These are phyloP conservation scores for Yamadazyma paraphyllophila DNA, from an alignment of 805 yeast genomes.

Conservation along the genomic window DNA sequence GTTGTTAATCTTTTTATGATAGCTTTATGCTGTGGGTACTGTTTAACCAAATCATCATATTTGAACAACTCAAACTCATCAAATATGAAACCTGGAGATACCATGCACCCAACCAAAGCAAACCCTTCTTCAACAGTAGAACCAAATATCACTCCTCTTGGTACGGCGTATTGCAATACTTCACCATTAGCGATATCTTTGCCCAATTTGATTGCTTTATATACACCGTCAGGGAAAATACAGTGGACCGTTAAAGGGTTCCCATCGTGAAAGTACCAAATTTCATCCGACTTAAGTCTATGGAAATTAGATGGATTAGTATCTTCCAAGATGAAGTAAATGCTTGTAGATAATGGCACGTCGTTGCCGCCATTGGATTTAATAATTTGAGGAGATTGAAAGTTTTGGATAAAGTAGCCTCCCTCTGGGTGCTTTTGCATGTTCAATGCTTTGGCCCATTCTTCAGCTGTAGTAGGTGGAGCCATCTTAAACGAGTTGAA, in stretches of 20 bases:
- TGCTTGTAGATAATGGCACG: slow-evolving; percentile 22
- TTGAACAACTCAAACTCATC: slow-evolving; percentile 21
- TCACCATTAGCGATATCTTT: slow-evolving; percentile 16
- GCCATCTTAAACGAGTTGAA: background rate
- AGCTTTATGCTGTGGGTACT: slow-evolving; percentile 19
- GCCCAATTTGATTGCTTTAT: slow-evolving; percentile 17
- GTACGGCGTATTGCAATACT: slow-evolving; percentile 20
- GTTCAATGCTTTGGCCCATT: slow-evolving; percentile 14
- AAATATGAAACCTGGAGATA: slow-evolving; percentile 23
- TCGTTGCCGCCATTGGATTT: slow-evolving; percentile 20
- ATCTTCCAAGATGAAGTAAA: slow-evolving; percentile 19
- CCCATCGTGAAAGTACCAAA: slow-evolving; percentile 25
- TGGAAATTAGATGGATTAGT: slow-evolving; percentile 22
- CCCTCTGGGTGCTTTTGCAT: slow-evolving; percentile 23
- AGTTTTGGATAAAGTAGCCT: slow-evolving; percentile 19
- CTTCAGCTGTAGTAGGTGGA: slow-evolving; percentile 10
- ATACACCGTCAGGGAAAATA: slow-evolving; percentile 20
- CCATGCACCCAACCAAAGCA: slow-evolving; percentile 24
- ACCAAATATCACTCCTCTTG: slow-evolving; percentile 22
- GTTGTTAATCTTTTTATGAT: slow-evolving; percentile 19
- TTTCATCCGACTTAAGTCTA: slow-evolving; percentile 21
- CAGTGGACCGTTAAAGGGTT: slow-evolving; percentile 22
- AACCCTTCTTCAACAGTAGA: slow-evolving; percentile 20
- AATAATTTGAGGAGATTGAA: slow-evolving; percentile 11
- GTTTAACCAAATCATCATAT: slow-evolving; percentile 14